Base-by-base conservation (phyloP, 345 rosid genomes). In the Eutrema yunnanense region DNA sequence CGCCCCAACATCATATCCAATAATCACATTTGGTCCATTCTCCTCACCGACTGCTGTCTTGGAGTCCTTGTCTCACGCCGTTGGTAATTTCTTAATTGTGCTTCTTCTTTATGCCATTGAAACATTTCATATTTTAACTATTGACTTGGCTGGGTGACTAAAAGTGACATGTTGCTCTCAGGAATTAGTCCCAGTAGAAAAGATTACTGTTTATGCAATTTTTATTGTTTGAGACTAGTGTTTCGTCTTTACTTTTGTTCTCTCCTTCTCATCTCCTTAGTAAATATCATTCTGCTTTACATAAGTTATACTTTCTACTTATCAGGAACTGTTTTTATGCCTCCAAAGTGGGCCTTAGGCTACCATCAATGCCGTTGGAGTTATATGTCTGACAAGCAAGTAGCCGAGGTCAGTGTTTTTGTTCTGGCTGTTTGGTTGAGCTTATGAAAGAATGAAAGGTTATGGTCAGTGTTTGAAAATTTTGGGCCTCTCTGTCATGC, bases 351-450 rank as follows among this genome's bases (percentile, higher is more conserved):
- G 98, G 84, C 98, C 43, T 73, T 93, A 55, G 98, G 98, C 54
- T 93, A 90, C 80, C 98, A 93, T 3, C 98, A 93, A 71, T 93
- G 97, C 71, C 94, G 97, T 42, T 93, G 92, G 90, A 90, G 97
- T 84, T 93, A 93, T 79, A 85, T 81, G 80, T 89, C 94, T 73
- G 94, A 81, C 54, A 60, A 81, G 76, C 85, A 87, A 82, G 96
- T 93, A 78, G 80, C 71, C 10, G 97, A 89, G 97, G 98, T 93
- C 73, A 40, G 78, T 61, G 29, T 53, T 61, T 57, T 63, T 41
- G 3, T 34, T 52, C 26, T 73, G 13, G 65, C 46, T 70, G 40
- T 64, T 48, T 26, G 13, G 64, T 69, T 16, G 22, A 59, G n/a
- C 33, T 59, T 40, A 14, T 44, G 49, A 62, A 34, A 53, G 14